Evolutionary conservation across 139 green algal genomes (phyloP).

Genomic region (Yamagishiella unicocca): DNA sequence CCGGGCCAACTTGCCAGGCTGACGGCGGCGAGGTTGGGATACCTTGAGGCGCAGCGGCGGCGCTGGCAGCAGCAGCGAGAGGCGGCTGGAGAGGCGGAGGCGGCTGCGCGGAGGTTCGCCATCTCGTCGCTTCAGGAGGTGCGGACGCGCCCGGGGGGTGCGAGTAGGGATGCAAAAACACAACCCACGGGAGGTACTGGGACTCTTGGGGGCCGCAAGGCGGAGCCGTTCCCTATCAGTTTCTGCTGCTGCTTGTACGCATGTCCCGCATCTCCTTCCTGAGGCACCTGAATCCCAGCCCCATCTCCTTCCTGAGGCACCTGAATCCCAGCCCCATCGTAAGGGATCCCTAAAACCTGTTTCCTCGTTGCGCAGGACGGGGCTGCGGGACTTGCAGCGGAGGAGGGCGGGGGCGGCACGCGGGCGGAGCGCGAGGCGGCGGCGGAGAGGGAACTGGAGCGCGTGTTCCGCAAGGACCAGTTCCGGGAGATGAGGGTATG

Average conservation of each 20-base stretch:
- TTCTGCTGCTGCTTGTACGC: too few species aligned
- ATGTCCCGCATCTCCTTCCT: too few species aligned
- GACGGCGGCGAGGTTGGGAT: slow-evolving; percentile 22
- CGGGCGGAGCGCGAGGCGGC: slow-evolving; percentile 51
- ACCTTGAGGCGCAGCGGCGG: neutral
- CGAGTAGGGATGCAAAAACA: too few species aligned
- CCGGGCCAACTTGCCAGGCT: neutral
- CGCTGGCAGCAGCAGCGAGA: neutral
- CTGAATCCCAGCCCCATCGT: too few species aligned
- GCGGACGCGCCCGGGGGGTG: neutral
- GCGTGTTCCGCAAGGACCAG: slow-evolving; percentile 90
- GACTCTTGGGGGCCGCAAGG: too few species aligned
- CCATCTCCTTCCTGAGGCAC: too few species aligned
- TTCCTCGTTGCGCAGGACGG: neutral
- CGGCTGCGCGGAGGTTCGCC: neutral
- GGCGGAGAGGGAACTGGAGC: slow-evolving; percentile 84
- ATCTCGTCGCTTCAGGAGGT: slow-evolving; percentile 3
- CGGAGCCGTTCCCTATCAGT: too few species aligned
- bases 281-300: too few species aligned
- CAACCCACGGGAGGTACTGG: too few species aligned
- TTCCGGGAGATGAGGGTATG: slow-evolving; percentile 84
- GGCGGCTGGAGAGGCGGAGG: neutral
- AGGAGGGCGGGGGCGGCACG: neutral
- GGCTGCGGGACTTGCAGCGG: neutral
- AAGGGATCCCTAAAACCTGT: too few species aligned